Conservation (phyloP, 257 asterid genomes). For the Rauvolfia tetraphylla region DNA sequence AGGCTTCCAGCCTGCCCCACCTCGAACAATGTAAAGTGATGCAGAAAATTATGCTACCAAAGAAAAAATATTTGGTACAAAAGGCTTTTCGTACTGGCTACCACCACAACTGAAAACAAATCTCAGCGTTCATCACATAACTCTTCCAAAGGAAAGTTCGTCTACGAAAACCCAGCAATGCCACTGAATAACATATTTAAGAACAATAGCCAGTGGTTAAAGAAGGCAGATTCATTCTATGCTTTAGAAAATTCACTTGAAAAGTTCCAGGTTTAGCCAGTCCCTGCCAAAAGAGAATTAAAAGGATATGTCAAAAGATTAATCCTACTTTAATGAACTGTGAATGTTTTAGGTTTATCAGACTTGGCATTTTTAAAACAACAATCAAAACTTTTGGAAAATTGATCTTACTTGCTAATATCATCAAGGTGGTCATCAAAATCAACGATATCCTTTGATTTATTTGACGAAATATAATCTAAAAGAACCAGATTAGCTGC, state of each 20-base stretch:
- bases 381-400: background rate
- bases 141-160: background rate
- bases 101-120: background rate
- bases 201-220: background rate
- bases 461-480: conserved; percentile 79
- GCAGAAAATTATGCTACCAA: background rate
- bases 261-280: conserved; percentile 71
- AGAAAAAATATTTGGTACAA: background rate
- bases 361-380: background rate
- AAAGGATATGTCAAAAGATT: conserved; percentile 4
- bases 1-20: background rate
- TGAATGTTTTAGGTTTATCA: background rate
- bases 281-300: conserved; percentile 43
- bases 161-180: background rate
- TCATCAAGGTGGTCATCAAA: conserved; percentile 96
- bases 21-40: no score
- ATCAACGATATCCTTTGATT: conserved; percentile 72
- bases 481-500: conserved; percentile 70
- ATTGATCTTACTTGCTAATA: conserved; percentile 67
- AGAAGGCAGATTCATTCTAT: background rate
- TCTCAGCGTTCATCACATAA: background rate
- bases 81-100: background rate
- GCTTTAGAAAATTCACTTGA: conserved; percentile 35
- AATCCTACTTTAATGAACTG: background rate
- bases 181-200: background rate